Percentiles rank a stretch among this genome's conserved stretches.
Evolutionary conservation across 2,329 filamentous ascomycete genomes (phyloP).

Genomic region (Sclerotinia borealis): DNA sequence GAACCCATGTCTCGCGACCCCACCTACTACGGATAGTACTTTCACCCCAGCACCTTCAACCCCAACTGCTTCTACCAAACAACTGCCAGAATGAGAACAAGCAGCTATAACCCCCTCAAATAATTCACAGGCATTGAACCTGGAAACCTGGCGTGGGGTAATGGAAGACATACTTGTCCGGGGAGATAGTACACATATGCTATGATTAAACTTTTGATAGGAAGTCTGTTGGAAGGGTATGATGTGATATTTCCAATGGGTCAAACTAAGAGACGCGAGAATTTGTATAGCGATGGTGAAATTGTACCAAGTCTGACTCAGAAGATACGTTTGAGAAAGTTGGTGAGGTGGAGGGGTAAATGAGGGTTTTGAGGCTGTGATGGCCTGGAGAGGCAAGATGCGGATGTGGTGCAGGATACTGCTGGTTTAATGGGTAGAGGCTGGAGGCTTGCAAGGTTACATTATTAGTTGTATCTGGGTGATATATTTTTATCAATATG

Average conservation of each 20-base stretch:
- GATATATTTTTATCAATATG: too few relatives aligned
- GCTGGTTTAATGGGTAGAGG: too few relatives aligned
- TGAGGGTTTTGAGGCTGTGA: not conserved
- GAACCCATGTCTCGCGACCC: slow-evolving; percentile 8
- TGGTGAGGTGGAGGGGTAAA: not conserved
- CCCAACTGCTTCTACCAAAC: slow-evolving; percentile 24
- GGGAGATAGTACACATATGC: not conserved
- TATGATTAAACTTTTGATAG: slow-evolving; percentile 15
- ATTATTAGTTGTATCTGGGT: too few relatives aligned
- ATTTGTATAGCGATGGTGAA: not conserved
- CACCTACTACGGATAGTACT: not conserved
- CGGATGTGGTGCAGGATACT: too few relatives aligned
- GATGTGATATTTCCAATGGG: slow-evolving; percentile 16
- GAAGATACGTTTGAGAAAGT: not conserved
- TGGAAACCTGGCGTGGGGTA: slow-evolving; percentile 13
- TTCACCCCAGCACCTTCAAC: slow-evolving; percentile 20
- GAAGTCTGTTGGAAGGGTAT: slow-evolving; percentile 30
- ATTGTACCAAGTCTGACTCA: not conserved
- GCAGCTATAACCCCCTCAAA: not conserved
- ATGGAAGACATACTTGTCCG: slow-evolving; percentile 5
- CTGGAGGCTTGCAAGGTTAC: too few relatives aligned
- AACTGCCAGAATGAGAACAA: not conserved
- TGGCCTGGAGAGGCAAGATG: too few relatives aligned
- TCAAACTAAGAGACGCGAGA: not conserved
- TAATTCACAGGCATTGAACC: slow-evolving; percentile 4